Base-by-base conservation (phyloP, 129 eudicot genomes). In the Ambrosia trifida region DNA sequence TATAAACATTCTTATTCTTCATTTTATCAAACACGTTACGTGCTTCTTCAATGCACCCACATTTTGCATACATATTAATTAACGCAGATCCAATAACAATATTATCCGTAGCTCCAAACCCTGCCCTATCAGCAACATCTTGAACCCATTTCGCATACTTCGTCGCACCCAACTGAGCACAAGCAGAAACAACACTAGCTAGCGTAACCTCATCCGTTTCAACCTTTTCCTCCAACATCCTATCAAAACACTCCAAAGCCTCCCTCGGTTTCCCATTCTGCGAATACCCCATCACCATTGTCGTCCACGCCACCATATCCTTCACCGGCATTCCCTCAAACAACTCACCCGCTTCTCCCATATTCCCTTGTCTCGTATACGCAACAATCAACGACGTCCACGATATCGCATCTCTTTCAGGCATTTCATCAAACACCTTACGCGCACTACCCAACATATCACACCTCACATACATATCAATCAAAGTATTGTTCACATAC, bases 101-200 rank as follows among this genome's bases (percentile, higher is more conserved):
- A 68, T 83, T 77, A 33, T 78, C 24, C 1, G 51, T 31, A 11
- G 87, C 77, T 24, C 84, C 81, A 68, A 62, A 76, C 24, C 91
- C 86, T 12, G 82, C 83, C 40, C 57, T 76, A 43, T 88, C 88
- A 13, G 96, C 98, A 77, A 92, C 73, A 46, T 79, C 81, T 54
- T 83, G 38, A 43, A 86, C 74, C 91, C 95, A 89, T 54, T 71
- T 77, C 0, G 98, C 95, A n/a, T 85, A 86, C 64, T 92, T 86
- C 2, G 77, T 72, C 3, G 86, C 82, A 19, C 91, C 96, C 73
- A 85, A 46, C 67, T 88, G 96, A 1, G 86, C 95, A 85, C 98
- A 89, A 28, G 96, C 96, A 1, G 86, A 81, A 58, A 83, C 83
- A 49, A 85, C 96, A 44, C 96, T 82, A 44, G 83, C 91, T 69